phyloP scores from a whole-genome alignment of 257 asterid species.

The Oldenlandia corymbosa region DNA sequence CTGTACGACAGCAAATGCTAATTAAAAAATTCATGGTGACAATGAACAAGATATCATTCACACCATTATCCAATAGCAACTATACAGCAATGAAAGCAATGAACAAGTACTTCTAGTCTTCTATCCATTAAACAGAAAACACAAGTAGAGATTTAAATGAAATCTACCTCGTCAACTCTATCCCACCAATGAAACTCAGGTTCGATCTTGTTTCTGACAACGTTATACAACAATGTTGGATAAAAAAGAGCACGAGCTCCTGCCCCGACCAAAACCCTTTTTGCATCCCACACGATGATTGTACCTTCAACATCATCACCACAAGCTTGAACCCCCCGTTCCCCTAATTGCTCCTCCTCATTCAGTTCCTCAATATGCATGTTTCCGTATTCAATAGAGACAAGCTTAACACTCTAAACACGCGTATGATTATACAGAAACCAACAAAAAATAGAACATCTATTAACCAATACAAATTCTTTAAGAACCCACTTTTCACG shows the following conservation, averaged over 20 bases:
- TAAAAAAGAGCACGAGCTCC: constrained; percentile 96
- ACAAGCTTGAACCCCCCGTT: constrained; percentile 34
- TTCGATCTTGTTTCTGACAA: constrained; percentile 76
- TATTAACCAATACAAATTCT: constrained; percentile 13
- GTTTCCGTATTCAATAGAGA: constrained; percentile 8
- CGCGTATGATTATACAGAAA: constrained; percentile 8
- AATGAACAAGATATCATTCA: not conserved
- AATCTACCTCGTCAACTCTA: constrained; percentile 73
- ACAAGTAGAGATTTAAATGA: not conserved
- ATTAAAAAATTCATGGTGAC: not conserved
- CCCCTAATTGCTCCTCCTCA: constrained; percentile 51
- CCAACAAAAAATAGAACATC: constrained; percentile 9
- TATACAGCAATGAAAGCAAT: not conserved
- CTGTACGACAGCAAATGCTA: not conserved
- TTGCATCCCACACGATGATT: constrained; percentile 53
- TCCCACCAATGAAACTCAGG: constrained; percentile 98
- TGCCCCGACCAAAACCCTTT: constrained; percentile 79
- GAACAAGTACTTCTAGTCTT: not conserved
- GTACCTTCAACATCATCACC: constrained; percentile 34
- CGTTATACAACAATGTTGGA: constrained; percentile 87
- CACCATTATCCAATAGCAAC: not conserved
- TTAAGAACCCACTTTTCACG: constrained; percentile 3
- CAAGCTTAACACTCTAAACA: constrained; percentile 13
- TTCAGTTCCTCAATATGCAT: constrained; percentile 75
- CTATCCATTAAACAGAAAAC: not conserved